These are phyloP conservation scores for Glaciozyma antarctica DNA, from an alignment of 768 basidiomycete species.

Conservation along the genomic window DNA sequence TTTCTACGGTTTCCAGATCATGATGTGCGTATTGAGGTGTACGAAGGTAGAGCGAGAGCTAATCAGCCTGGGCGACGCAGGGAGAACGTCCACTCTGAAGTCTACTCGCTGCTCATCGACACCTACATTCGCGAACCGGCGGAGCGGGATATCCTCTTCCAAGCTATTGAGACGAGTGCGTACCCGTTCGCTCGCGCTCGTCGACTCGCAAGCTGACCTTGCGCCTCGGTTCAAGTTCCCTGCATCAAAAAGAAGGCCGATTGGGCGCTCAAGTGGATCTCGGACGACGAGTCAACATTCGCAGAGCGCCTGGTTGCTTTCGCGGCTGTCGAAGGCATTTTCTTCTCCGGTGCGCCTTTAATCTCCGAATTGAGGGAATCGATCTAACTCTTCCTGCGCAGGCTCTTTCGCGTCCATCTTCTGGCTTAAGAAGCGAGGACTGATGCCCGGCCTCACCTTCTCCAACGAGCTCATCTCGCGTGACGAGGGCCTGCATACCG, in stretches of 20 bases:
- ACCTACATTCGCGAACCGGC: constrained; percentile 73
- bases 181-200: neutral
- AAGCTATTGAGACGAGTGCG: constrained; percentile 69
- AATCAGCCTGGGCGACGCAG: neutral
- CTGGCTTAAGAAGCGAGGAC: constrained; percentile 89
- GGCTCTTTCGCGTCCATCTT: constrained; percentile 83
- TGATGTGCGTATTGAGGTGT: constrained; percentile 52
- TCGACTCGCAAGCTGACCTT: too few species aligned
- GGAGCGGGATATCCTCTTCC: constrained; percentile 71
- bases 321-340: constrained; percentile 91
- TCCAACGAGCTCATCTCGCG: constrained; percentile 73
- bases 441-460: constrained; percentile 90
- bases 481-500: constrained; percentile 92
- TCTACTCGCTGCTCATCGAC: constrained; percentile 88
- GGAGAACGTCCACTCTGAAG: constrained; percentile 91
- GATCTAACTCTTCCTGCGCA: neutral
- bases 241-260: constrained; percentile 86
- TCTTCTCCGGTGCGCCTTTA: constrained; percentile 57
- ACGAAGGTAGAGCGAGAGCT: neutral
- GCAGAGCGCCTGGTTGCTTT: constrained; percentile 83
- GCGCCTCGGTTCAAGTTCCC: constrained; percentile 46
- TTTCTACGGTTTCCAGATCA: constrained; percentile 95
- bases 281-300: constrained; percentile 66
- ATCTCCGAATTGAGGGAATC: neutral
- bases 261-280: constrained; percentile 88